A percentile compares a stretch with the other conserved stretches of the same genome.
These are phyloP conservation scores for Thoreauomyces humboldtii DNA, from an alignment of 192 early-diverging fungal species.

Conservation along the genomic window DNA sequence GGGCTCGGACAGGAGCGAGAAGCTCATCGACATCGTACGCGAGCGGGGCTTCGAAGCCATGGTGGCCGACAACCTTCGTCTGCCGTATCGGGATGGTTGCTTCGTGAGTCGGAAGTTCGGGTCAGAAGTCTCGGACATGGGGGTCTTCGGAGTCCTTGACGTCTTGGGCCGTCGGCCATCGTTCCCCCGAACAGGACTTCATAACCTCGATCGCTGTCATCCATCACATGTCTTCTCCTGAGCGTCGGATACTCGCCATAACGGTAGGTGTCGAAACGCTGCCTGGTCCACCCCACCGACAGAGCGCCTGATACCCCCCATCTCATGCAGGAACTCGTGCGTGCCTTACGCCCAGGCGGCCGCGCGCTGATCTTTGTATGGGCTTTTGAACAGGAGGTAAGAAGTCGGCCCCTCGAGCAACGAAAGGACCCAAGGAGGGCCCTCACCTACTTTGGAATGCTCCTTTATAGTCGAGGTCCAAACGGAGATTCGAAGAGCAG, in stretches of 20 bases:
- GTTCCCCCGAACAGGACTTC: slow-evolving; percentile 80
- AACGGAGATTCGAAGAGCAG: slow-evolving; percentile 82
- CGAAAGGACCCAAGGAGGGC: too few relatives aligned
- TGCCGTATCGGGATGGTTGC: slow-evolving; percentile 67
- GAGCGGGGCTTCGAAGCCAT: slow-evolving; percentile 76
- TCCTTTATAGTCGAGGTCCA: too few relatives aligned
- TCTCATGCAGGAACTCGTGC: slow-evolving; percentile 64
- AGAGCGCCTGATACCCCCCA: neutral
- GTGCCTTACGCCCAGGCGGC: slow-evolving; percentile 72
- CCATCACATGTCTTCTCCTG: slow-evolving; percentile 83
- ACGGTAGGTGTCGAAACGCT: slow-evolving; percentile 35
- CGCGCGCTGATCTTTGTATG: slow-evolving; percentile 86
- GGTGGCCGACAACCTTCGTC: slow-evolving; percentile 73
- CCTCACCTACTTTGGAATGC: too few relatives aligned
- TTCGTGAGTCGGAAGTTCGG: slow-evolving; percentile 70
- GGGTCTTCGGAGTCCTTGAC: too few relatives aligned
- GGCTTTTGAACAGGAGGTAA: slow-evolving; percentile 86
- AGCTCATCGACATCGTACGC: slow-evolving; percentile 71
- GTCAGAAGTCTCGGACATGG: too few relatives aligned
- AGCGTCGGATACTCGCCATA: slow-evolving; percentile 70
- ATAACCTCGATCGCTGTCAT: slow-evolving; percentile 94
- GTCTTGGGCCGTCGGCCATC: too few relatives aligned
- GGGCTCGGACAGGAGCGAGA: slow-evolving; percentile 84
- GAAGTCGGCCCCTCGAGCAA: neutral
- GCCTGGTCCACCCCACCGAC: too few relatives aligned